Conservation (phyloP, 176 grass and related monocot genomes). For the Metroxylon sagu region DNA sequence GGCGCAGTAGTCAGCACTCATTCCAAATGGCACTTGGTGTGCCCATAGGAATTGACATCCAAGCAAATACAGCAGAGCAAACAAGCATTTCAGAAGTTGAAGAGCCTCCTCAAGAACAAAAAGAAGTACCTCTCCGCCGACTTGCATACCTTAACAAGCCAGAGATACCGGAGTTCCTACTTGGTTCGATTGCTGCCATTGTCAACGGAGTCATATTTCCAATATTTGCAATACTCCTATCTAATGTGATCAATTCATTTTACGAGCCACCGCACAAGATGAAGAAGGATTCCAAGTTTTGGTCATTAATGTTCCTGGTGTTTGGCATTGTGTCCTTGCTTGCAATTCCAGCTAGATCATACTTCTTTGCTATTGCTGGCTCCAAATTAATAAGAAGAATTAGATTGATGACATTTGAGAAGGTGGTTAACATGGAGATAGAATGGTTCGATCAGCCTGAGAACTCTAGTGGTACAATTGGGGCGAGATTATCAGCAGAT, state of each 20-base stretch:
- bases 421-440: conserved; percentile 82
- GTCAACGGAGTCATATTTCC: conserved; percentile 73
- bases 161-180: conserved; percentile 58
- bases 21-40: conserved; percentile 57
- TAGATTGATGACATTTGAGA: conserved; percentile 86
- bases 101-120: conserved; percentile 26
- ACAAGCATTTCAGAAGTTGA: conserved; percentile 4
- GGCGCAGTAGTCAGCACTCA: conserved; percentile 64
- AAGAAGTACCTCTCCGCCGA: conserved; percentile 64
- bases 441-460: conserved; percentile 82
- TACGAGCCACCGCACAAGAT: conserved; percentile 60
- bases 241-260: conserved; percentile 80
- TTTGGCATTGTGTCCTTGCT: conserved; percentile 68
- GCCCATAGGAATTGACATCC: conserved; percentile 48
- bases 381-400: conserved; percentile 78
- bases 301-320: conserved; percentile 84
- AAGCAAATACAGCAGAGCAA: conserved; percentile 40
- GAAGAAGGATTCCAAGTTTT: conserved; percentile 70
- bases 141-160: conserved; percentile 85
- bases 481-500: conserved; percentile 72
- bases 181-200: conserved; percentile 63
- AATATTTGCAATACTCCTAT: conserved; percentile 60
- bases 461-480: conserved; percentile 80
- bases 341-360: conserved; percentile 58
- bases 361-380: conserved; percentile 81